Conservation (phyloP, 169 alveolate species). For the Plasmodium cynomolgi region DNA sequence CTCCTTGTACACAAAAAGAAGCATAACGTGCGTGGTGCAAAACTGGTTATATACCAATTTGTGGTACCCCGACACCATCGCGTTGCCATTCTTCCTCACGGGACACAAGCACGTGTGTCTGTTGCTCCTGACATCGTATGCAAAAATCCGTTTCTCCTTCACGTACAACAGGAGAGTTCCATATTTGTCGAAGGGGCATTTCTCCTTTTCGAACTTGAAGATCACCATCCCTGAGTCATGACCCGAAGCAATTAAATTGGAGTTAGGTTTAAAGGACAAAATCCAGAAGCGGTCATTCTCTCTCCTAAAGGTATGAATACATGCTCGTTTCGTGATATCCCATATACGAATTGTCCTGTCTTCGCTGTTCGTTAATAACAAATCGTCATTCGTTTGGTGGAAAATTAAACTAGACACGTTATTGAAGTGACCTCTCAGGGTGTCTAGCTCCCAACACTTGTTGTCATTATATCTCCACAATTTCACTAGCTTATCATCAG, state of each 20-base stretch:
- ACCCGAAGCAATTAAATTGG: slow-evolving; percentile 95
- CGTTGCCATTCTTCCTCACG: slow-evolving; percentile 63
- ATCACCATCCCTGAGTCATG: slow-evolving; percentile 93
- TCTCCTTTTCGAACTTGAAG: slow-evolving; percentile 89
- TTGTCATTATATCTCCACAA: slow-evolving; percentile 95
- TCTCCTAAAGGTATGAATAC: slow-evolving; percentile 90
- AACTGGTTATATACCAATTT: slow-evolving; percentile 39
- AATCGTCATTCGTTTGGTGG: slow-evolving; percentile 91
- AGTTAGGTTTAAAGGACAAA: slow-evolving; percentile 87
- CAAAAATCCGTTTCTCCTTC: slow-evolving; percentile 84
- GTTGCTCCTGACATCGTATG: slow-evolving; percentile 80
- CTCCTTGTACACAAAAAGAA: slow-evolving; percentile 63
- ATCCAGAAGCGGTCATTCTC: slow-evolving; percentile 97
- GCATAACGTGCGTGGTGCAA: slow-evolving; percentile 43
- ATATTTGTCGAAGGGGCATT: slow-evolving; percentile 83
- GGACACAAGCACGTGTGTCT: background rate
- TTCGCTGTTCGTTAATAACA: slow-evolving; percentile 93
- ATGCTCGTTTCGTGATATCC: slow-evolving; percentile 93
- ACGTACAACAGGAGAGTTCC: slow-evolving; percentile 83
- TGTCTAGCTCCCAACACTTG: slow-evolving; percentile 94
- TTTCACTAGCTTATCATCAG: slow-evolving; percentile 95
- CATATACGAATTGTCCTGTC: slow-evolving; percentile 95
- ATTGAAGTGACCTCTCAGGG: slow-evolving; percentile 94
- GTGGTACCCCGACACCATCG: slow-evolving; percentile 72
- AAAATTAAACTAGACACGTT: slow-evolving; percentile 94